Evolutionary conservation across 495 filamentous ascomycete genomes (phyloP), one percentile per base, ranked within the genome.

Genomic region (Penicillium desertorum): DNA sequence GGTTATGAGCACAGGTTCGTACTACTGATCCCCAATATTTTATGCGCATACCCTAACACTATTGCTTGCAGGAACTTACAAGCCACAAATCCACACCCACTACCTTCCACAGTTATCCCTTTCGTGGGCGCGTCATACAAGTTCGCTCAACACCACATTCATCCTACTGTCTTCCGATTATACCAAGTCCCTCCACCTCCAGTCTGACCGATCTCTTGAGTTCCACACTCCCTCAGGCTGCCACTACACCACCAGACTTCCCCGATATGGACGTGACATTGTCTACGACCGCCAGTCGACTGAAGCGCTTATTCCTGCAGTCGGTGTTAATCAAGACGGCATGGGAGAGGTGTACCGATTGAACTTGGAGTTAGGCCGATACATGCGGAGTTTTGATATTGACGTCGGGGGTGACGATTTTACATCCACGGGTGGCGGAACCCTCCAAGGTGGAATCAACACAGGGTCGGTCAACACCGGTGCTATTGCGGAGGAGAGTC

Each of bases 61-160:
- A 29, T 42, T 46, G 19, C 37, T 50, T 12, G 16, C 57, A 88
- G 86, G 87, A 62, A 89, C 87, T 9, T 89, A 98, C 76, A 98
- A 99, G 64, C 95, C 94, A 7, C 94, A 98, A 71, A 96, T 97
- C 58, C 94, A 97, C 69, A 89, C 90, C 6, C 96, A 99, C 68
- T 88, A 96, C 63, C 82, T 97, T 16, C 91, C 92, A 37, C 92
- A 97, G 60, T 80, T 98, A 6, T 92, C 95, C 3, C 81, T 99
- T 1, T 96, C 91, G 8, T 99, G 87, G 73, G 84, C 93, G 12
- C 88, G 94, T 17, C 95, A 99, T 71, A 98, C 95, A 0, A 87
- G 88, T 20, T 86, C 90, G 5, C 82, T 97, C n/a, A 99, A 98
- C 66, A 88, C 90, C 19, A 96, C 91, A 2, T 99, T 99, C 68